Percentiles rank a stretch among this genome's conserved stretches.
These are phyloP conservation scores for Nakaseomyces kungkrabaensis DNA, from an alignment of 1,139 yeast genomes.

Conservation along the genomic window DNA sequence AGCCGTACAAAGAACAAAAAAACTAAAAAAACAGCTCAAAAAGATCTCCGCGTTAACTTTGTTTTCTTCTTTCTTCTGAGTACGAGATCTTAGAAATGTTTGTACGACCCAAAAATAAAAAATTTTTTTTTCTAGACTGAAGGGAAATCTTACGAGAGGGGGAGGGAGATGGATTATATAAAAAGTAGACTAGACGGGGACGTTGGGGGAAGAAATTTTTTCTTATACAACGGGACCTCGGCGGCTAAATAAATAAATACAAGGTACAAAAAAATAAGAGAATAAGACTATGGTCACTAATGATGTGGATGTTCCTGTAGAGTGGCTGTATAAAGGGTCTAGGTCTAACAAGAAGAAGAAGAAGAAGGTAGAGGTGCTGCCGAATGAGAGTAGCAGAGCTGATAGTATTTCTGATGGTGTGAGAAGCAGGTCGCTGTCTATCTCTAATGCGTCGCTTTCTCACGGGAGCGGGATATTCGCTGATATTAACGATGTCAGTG, in stretches of 20 bases:
- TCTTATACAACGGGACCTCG: not conserved
- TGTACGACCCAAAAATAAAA: too few relatives aligned
- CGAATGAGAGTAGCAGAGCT: not conserved
- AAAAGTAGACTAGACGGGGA: too few relatives aligned
- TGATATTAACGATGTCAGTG: not conserved
- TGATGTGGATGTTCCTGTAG: conserved; percentile 27
- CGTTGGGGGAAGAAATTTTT: too few relatives aligned
- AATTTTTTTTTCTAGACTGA: too few relatives aligned
- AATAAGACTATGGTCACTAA: not conserved
- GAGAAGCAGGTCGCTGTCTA: conserved; percentile 8
- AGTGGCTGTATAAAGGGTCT: conserved; percentile 28
- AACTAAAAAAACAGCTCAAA: not conserved
- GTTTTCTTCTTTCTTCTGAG: too few relatives aligned
- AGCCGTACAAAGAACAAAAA: not conserved
- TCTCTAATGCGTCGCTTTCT: conserved; percentile 2
- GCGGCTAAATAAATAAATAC: not conserved
- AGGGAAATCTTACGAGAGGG: too few relatives aligned
- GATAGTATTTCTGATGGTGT: conserved; percentile 1
- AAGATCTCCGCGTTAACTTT: too few relatives aligned
- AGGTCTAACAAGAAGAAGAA: conserved; percentile 5
- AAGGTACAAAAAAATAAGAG: not conserved
- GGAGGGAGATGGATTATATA: too few relatives aligned
- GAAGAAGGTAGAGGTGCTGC: not conserved
- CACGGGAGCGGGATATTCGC: not conserved
- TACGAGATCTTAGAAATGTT: too few relatives aligned